Evolutionary conservation across 345 rosid genomes (phyloP), one percentile per base, ranked within the genome.

Genomic region (Fremontodendron californicum): DNA sequence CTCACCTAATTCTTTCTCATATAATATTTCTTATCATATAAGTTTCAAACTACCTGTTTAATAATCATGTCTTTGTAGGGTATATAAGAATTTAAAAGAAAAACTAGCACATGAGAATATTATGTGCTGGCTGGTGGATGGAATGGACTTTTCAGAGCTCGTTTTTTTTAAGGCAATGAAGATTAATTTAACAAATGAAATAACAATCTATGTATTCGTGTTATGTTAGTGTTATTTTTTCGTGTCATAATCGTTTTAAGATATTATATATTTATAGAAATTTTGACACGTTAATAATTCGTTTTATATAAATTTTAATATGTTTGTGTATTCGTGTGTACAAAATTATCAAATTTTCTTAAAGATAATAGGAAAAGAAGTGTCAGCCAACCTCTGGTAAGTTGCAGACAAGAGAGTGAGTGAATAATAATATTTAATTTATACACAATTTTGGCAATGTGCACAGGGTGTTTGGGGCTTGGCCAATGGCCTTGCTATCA

Each of bases 401-500:
- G 35, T 33, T 33, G 35, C 35, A 3, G 35, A 33, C n/a, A 3
- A 33, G 35, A 33, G 35, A 13, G 37, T 1, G 35, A 58, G 29
- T 40, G 29, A 65, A 39, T 9, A n/a, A 1, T 66, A 40, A 0
- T 60, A 27, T 21, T 19, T 29, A 61, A 61, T 31, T 31, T 61
- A 3, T 6, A 6, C 2, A 16, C n/a, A 15, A 13, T 60, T 66
- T 61, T 63, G 23, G 15, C 25, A 10, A 54, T 61, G 1, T 77
- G 78, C 74, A 96, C 74, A 96, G 99, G 86, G 93, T 87, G 68
- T 90, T 93, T 3, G 99, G 99, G 21, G 87, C 96, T n/a, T 96
- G 99, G 98, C 92, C 97, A 9, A 81, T 88, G 91, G 98, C 99
- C 52, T 74, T 92, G 3, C 71, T 92, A 31, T 80, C 92, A 10